Evolutionary conservation across 768 basidiomycete genomes (phyloP), one percentile per base, ranked within the genome.

Genomic region (Podaxis sp.): DNA sequence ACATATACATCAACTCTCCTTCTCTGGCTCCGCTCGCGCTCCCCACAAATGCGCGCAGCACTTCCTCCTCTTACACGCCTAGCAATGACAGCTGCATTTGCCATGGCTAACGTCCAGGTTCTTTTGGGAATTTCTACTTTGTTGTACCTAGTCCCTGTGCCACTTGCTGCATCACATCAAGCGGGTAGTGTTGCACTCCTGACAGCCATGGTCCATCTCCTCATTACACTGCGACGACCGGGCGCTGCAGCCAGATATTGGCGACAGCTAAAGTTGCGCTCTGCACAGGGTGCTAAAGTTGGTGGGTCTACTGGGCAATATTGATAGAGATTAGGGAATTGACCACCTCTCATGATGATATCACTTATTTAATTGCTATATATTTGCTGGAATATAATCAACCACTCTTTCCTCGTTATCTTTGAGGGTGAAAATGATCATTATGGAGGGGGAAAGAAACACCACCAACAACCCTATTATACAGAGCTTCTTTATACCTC

Each of bases 111-210:
- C 67, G 72, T 94, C 0, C 97, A 99, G 73, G 93, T 92, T 11
- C 67, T 77, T 1, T 72, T 85, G 24, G 82, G 83, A 2, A 82
- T 84, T 40, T 78, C 89, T 25, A 99, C 97, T 0, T 76, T 98
- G 24, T 73, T 98, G 12, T 96, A 96, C 74, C 83, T 98, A 40
- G 97, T 98, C 1, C 97, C 97, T 0, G 84, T 94, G 0, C 93
- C 93, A 2, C 77, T 98, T 2, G 97, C 97, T 7, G 94, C 96
- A 12, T 83, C 89, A 36, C 97, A 99, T 72, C 97, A 99, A 73
- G 96, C 94, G 0, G 97, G 96, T 4, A 96, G 94, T 68, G 90
- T 98, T 6, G 81, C 89, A 41, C 78, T 99, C 6, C 77, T 99
- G 52, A 95, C 90, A 22, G 84, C 90, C 4, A 85, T 94, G 81